These are phyloP conservation scores for Fusarium cyanostomum DNA, from an alignment of 2,329 filamentous ascomycete species.

Conservation along the genomic window DNA sequence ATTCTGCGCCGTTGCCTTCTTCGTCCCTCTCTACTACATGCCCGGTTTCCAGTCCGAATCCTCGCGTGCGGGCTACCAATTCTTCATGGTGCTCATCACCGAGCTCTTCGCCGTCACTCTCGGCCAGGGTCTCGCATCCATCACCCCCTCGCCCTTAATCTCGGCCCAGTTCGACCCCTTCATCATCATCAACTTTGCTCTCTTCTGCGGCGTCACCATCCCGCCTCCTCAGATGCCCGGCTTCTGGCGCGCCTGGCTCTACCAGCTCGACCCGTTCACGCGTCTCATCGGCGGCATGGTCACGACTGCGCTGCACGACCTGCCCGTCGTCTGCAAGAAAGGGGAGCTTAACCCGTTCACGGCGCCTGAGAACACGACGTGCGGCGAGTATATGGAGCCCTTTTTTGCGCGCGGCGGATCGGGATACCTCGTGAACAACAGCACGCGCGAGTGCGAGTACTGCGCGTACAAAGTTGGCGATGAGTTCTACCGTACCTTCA, in stretches of 20 bases:
- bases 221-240: conserved; percentile 77
- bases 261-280: conserved; percentile 69
- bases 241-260: conserved; percentile 82
- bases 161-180: conserved; percentile 83
- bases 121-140: conserved; percentile 77
- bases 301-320: conserved; percentile 67
- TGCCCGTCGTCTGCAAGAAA: conserved; percentile 59
- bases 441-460: conserved; percentile 76
- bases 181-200: conserved; percentile 80
- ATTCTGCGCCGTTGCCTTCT: conserved; percentile 82
- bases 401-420: conserved; percentile 62
- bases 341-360: conserved; percentile 70
- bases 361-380: conserved; percentile 60
- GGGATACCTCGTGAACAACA: conserved; percentile 76
- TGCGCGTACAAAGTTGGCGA: conserved; percentile 84
- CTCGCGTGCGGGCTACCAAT: conserved; percentile 82
- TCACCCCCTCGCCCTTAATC: conserved; percentile 83
- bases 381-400: conserved; percentile 40
- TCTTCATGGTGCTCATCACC: conserved; percentile 84
- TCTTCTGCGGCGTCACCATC: conserved; percentile 90
- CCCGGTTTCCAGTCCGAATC: conserved; percentile 73
- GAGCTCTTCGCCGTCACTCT: conserved; percentile 87
- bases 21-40: conserved; percentile 85
- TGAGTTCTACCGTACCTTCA: conserved; percentile 77
- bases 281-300: conserved; percentile 73